Evolutionary conservation across 1,284 basidiomycete genomes (phyloP).

Genomic region (Somion occarium): DNA sequence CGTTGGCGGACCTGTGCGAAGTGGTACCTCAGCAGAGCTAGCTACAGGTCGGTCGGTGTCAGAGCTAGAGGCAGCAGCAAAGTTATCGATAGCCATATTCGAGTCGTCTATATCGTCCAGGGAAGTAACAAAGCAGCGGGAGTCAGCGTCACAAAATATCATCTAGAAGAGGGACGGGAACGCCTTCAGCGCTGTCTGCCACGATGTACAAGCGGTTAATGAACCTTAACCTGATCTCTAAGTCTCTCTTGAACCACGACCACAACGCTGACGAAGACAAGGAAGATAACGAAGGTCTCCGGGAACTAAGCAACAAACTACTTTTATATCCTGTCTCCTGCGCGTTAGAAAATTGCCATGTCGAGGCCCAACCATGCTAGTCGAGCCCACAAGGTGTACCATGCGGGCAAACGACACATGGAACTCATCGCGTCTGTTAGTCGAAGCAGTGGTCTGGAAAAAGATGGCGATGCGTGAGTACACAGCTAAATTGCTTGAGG

Average conservation of each 20-base stretch:
- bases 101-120: slow-evolving; percentile 7
- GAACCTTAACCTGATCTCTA: slow-evolving; percentile 1
- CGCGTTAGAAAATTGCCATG: slow-evolving; percentile 6
- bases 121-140: slow-evolving; percentile 8
- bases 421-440: slow-evolving; percentile 65
- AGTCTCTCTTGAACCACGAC: slow-evolving; percentile 5
- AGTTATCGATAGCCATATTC: slow-evolving; percentile 11
- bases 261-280: not conserved
- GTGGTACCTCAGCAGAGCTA: slow-evolving; percentile 27
- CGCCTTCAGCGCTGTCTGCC: not conserved
- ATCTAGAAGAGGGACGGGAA: slow-evolving; percentile 3
- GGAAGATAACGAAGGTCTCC: not conserved
- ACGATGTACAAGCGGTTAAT: not conserved
- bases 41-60: not conserved
- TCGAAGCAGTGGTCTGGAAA: slow-evolving; percentile 65
- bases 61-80: not conserved
- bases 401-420: slow-evolving; percentile 35
- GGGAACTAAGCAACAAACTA: not conserved
- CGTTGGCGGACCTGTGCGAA: slow-evolving; percentile 59
- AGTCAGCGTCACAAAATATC: slow-evolving; percentile 16
- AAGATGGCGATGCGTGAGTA: slow-evolving; percentile 68
- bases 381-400: slow-evolving; percentile 17
- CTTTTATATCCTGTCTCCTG: not conserved
- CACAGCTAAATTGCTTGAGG: not conserved
- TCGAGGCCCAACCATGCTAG: slow-evolving; percentile 6